A percentile compares a stretch with the other conserved stretches of the same genome.
Conservation (phyloP, 306 rosid species). For the Ormosia emarginata region DNA sequence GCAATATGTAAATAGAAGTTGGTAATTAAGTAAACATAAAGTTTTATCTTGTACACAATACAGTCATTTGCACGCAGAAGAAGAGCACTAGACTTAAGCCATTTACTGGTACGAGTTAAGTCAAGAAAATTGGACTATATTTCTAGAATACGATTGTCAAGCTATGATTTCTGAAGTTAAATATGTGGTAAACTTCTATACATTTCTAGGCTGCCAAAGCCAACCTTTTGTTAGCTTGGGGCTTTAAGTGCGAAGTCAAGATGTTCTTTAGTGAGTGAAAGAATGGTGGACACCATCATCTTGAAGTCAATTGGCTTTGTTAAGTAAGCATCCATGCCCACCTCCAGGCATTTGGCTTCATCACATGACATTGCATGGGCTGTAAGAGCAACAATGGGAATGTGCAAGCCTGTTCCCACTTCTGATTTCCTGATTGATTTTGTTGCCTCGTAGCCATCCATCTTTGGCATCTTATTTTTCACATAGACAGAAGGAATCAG, state of each 20-base stretch:
- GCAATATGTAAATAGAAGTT: background rate
- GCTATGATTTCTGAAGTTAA: slow-evolving; percentile 5
- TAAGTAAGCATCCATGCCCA: slow-evolving; percentile 99
- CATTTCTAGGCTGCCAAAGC: slow-evolving; percentile 21
- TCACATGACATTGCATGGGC: slow-evolving; percentile 99
- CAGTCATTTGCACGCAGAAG: slow-evolving; percentile 2
- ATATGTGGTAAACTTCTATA: slow-evolving; percentile 17
- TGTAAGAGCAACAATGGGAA: slow-evolving; percentile 93
- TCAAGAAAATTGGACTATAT: slow-evolving; percentile 19
- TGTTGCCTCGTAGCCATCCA: slow-evolving; percentile 99
- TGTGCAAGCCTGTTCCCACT: slow-evolving; percentile 60
- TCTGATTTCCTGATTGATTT: slow-evolving; percentile 89
- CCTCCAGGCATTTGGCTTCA: slow-evolving; percentile 97
- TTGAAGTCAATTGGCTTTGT: slow-evolving; percentile 98
- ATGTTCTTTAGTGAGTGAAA: slow-evolving; percentile 67
- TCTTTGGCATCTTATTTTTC: slow-evolving; percentile 88
- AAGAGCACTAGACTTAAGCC: background rate
- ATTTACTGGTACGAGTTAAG: background rate
- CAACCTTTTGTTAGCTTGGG: slow-evolving; percentile 12
- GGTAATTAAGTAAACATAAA: background rate
- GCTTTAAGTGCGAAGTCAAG: slow-evolving; percentile 26
- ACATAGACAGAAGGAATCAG: slow-evolving; percentile 3
- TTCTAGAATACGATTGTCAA: slow-evolving; percentile 3
- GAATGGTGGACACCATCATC: slow-evolving; percentile 92
- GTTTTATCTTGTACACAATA: background rate